These are phyloP conservation scores for Ceratocystis papillata DNA, from an alignment of 2,329 filamentous ascomycete genomes.

Conservation along the genomic window DNA sequence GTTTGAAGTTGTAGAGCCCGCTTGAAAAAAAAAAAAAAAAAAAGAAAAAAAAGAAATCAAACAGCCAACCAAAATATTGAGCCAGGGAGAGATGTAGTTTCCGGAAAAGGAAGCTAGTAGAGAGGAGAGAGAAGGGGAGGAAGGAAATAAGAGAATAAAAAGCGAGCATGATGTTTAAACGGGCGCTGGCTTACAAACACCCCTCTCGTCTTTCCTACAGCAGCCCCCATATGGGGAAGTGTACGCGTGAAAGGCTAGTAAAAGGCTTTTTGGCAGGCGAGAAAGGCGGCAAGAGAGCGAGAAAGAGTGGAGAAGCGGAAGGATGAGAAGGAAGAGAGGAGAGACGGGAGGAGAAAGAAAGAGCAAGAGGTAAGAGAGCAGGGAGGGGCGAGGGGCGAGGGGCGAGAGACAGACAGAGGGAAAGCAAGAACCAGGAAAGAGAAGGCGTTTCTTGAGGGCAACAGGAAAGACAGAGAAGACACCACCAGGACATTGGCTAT, in stretches of 20 bases:
- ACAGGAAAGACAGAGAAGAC: no score
- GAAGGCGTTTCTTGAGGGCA: no score
- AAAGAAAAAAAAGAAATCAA: background rate
- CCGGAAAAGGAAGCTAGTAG: background rate
- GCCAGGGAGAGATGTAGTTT: background rate
- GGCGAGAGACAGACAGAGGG: no score
- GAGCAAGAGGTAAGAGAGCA: background rate
- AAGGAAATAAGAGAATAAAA: background rate
- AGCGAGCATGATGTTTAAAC: no score
- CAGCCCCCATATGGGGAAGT: background rate
- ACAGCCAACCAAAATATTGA: no score
- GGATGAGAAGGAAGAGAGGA: background rate
- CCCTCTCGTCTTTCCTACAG: background rate
- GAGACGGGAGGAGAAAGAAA: background rate
- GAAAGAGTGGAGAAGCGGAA: background rate
- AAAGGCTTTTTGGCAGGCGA: conserved; percentile 1
- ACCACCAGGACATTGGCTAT: no score
- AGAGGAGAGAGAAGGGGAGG: background rate
- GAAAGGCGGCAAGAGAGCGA: background rate
- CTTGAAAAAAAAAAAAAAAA: background rate
- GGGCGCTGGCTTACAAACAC: background rate
- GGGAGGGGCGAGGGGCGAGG: no score
- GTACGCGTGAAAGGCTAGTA: background rate
- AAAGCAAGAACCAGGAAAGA: no score
- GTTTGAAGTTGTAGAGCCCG: background rate